Conservation (phyloP, 2,329 filamentous ascomycete genomes). For the Colletotrichum eleusines region DNA sequence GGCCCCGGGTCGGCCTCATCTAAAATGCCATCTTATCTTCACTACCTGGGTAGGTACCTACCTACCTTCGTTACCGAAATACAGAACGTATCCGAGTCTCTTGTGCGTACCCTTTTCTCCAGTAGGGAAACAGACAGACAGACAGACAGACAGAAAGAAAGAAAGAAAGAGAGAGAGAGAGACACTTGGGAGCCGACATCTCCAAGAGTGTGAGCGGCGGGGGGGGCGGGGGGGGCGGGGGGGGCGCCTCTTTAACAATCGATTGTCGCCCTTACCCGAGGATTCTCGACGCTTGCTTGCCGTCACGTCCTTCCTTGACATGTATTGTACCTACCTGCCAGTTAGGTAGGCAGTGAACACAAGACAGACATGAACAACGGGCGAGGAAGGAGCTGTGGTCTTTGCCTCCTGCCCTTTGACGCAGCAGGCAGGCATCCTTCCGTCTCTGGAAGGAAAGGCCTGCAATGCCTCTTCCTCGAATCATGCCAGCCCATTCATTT, state of each 20-base stretch:
- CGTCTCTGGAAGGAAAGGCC: background rate
- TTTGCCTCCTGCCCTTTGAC: background rate
- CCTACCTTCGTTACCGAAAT: too few species aligned
- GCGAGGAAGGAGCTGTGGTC: background rate
- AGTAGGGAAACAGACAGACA: background rate
- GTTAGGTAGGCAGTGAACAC: background rate
- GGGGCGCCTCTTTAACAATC: too few species aligned
- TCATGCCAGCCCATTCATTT: background rate
- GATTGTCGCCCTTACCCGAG: too few species aligned
- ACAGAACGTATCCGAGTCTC: background rate
- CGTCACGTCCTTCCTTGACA: too few species aligned
- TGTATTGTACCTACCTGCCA: too few species aligned
- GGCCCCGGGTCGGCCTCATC: constrained; percentile 20
- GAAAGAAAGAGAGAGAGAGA: too few species aligned
- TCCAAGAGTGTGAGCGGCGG: background rate
- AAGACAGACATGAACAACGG: background rate
- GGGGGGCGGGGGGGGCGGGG: too few species aligned
- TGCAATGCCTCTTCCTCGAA: background rate
- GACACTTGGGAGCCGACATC: background rate
- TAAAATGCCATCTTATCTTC: constrained; percentile 32
- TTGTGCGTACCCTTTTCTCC: background rate
- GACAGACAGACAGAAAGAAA: too few species aligned
- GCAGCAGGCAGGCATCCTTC: background rate
- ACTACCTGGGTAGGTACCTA: background rate
- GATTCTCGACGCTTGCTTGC: too few species aligned